phyloP scores from a whole-genome alignment of 805 yeast genomes.

The Hanseniaspora valbyensis region DNA sequence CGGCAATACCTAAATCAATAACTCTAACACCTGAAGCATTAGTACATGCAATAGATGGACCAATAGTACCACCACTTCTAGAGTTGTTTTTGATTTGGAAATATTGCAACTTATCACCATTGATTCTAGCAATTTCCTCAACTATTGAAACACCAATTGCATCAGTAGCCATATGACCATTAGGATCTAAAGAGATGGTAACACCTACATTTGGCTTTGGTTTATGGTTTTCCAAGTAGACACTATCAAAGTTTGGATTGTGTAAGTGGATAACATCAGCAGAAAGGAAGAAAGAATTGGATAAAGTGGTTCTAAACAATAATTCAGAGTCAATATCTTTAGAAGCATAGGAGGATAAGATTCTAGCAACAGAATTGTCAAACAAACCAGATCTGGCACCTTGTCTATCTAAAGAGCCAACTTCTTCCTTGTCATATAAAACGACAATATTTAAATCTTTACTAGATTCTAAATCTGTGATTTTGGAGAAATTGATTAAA shows the following conservation, averaged over 20 bases:
- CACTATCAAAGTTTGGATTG: conserved; percentile 64
- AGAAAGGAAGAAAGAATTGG: conserved; percentile 68
- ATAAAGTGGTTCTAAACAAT: conserved; percentile 37
- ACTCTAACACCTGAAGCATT: conserved; percentile 62
- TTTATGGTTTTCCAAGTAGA: conserved; percentile 65
- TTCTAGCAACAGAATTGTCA: conserved; percentile 53
- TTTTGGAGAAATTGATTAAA: conserved; percentile 38
- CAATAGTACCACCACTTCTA: conserved; percentile 82
- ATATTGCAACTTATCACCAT: conserved; percentile 59
- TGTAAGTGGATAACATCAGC: conserved; percentile 78
- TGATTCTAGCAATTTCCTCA: conserved; percentile 55
- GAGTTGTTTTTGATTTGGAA: conserved; percentile 81
- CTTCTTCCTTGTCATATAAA: conserved; percentile 70
- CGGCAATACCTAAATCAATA: conserved; percentile 73
- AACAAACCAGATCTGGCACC: conserved; percentile 73
- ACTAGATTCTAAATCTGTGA: conserved; percentile 32
- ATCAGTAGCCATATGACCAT: conserved; percentile 78
- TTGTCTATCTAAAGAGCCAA: conserved; percentile 68
- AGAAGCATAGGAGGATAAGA: conserved; percentile 29
- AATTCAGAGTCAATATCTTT: conserved; percentile 22
- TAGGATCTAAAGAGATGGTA: conserved; percentile 60
- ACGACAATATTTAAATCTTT: conserved; percentile 48
- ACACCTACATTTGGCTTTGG: conserved; percentile 73
- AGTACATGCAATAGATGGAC: conserved; percentile 46
- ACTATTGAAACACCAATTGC: conserved; percentile 57